Percentiles rank a stretch among this genome's conserved stretches.
Evolutionary conservation across 1,284 basidiomycete species (phyloP).

Genomic region (Cystobasidiaceae sp.): DNA sequence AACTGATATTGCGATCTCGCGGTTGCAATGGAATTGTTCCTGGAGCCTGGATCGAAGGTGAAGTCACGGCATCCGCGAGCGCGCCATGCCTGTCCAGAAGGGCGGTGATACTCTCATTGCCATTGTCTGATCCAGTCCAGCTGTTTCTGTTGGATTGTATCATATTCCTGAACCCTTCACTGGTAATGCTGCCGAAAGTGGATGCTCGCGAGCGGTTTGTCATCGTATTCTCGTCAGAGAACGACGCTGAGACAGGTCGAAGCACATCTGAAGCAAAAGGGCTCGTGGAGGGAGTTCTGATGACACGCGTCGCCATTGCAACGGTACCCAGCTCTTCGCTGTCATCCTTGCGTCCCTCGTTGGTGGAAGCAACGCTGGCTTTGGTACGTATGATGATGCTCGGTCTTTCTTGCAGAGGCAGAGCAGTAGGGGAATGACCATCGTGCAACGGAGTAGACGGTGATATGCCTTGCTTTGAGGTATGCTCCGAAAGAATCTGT

Average conservation of each 20-base stretch:
- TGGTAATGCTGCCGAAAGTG: constrained; percentile 14
- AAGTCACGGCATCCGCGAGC: neutral
- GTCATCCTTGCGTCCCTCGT: neutral
- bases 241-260: constrained; percentile 11
- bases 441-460: no score
- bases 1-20: constrained; percentile 4
- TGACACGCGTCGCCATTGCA: constrained; percentile 6
- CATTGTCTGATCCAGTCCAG: constrained; percentile 24
- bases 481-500: no score
- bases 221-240: neutral
- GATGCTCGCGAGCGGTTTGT: neutral
- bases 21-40: neutral
- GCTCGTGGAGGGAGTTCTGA: neutral
- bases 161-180: constrained; percentile 26
- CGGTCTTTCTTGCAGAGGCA: neutral
- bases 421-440: no score
- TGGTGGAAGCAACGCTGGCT: neutral
- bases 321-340: constrained; percentile 11
- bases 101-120: constrained; percentile 16
- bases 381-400: constrained; percentile 25
- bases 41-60: neutral
- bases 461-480: no score
- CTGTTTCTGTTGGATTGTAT: constrained; percentile 18
- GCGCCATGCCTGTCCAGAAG: constrained; percentile 15
- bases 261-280: constrained; percentile 15